Conservation (phyloP, 768 basidiomycete species). For the Cystobasidium tubakii region DNA sequence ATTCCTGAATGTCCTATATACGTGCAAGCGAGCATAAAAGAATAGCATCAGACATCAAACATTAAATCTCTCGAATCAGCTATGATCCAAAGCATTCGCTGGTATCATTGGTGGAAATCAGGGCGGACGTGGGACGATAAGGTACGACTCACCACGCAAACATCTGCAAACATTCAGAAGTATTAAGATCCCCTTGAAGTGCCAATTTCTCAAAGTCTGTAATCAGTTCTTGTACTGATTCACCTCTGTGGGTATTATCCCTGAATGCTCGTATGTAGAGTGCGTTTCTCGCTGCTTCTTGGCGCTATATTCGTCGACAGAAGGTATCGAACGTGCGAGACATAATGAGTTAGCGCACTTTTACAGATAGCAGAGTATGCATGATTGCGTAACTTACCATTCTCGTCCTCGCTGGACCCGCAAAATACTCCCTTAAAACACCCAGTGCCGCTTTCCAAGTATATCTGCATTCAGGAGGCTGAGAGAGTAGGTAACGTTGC, state of each 20-base stretch:
- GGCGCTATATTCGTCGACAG: neutral
- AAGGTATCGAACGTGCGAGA: no score
- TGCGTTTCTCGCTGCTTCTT: conserved; percentile 21
- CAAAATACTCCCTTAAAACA: neutral
- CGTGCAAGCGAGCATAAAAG: no score
- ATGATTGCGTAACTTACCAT: conserved; percentile 16
- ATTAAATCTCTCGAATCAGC: no score
- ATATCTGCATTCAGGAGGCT: neutral
- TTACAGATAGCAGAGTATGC: no score
- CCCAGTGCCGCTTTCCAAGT: neutral
- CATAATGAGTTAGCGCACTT: no score
- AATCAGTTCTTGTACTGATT: conserved; percentile 34
- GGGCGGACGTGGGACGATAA: no score
- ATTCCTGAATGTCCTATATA: conserved; percentile 12
- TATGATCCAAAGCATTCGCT: neutral
- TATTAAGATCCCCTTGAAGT: neutral
- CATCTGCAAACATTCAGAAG: neutral
- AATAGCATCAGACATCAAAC: no score
- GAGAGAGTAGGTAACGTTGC: neutral
- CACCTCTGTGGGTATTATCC: conserved; percentile 34
- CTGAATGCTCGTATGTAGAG: conserved; percentile 2
- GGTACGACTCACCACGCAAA: neutral
- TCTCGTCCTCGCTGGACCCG: neutral
- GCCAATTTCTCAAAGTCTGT: conserved; percentile 11
- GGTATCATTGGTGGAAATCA: neutral